Percentiles rank a stretch among this genome's conserved stretches.
These are phyloP conservation scores for Coriaria nepalensis DNA, from an alignment of 306 rosid genomes.

Conservation along the genomic window DNA sequence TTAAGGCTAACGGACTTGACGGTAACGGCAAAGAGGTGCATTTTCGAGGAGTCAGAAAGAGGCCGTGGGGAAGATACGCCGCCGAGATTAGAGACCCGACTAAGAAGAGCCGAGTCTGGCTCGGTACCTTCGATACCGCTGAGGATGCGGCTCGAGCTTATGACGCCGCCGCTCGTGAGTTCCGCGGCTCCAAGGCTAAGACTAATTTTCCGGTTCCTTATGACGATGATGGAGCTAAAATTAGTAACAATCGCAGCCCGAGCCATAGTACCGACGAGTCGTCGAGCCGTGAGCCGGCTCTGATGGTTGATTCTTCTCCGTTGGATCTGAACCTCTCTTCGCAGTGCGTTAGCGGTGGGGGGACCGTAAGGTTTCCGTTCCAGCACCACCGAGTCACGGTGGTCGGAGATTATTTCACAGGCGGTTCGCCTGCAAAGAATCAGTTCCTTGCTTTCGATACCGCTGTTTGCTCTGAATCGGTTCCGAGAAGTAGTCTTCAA, in stretches of 20 bases:
- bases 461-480: slow-evolving; percentile 20
- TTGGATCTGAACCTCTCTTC: slow-evolving; percentile 45
- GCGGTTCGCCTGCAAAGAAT: slow-evolving; percentile 4
- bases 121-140: slow-evolving; percentile 64
- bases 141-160: slow-evolving; percentile 64
- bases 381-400: slow-evolving; percentile 10
- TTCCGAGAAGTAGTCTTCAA: slow-evolving; percentile 7
- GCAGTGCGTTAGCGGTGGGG: slow-evolving; percentile 9
- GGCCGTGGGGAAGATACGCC: slow-evolving; percentile 75
- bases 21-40: slow-evolving; percentile 32
- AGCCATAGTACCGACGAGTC: slow-evolving; percentile 97
- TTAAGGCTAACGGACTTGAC: slow-evolving; percentile 7
- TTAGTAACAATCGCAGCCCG: slow-evolving; percentile 35
- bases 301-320: slow-evolving; percentile 52
- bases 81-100: slow-evolving; percentile 66
- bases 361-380: slow-evolving; percentile 28
- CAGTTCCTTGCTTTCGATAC: slow-evolving; percentile 24
- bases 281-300: slow-evolving; percentile 55
- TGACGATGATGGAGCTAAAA: slow-evolving; percentile 10
- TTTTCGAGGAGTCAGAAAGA: slow-evolving; percentile 58
- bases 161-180: slow-evolving; percentile 48
- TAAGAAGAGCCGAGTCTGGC: slow-evolving; percentile 67
- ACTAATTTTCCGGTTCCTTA: slow-evolving; percentile 33
- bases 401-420: slow-evolving; percentile 7
- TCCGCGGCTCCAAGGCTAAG: slow-evolving; percentile 61